Base-by-base conservation (phyloP, 352 stramenopile species). In the Globisporangium apiculatum region DNA sequence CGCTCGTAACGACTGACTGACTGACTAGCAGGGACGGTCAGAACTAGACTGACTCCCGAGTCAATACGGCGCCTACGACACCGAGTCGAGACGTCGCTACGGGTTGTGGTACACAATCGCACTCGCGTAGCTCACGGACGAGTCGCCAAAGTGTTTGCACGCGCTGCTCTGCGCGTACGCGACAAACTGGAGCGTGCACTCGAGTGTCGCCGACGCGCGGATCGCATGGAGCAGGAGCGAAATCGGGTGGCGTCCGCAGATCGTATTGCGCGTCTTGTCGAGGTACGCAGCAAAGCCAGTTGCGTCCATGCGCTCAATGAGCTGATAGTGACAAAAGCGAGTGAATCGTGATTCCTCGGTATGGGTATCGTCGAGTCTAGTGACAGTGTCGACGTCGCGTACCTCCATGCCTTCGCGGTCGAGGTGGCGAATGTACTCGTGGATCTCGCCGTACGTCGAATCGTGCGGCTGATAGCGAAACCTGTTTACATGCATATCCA, bases 201-300 rank as follows among this genome's bases (percentile, higher is more conserved):
- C 89, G 50, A 83, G 77, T 55, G 61, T 72, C 40, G 77, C 69
- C 43, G 65, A 67, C n/a, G 72, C 72, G 51, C 64, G 64, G 42
- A 90, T 79, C 37, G 67, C 81, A 57, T 92, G 71, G 46, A 92
- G 62, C 62, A 92, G 60, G 48, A 92, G 60, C 54, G 79, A 83
- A 63, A 99, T 98, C 31, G 95, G 93, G 71, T 99, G 95, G 48
- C 95, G 87, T 6, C 96, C 96, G 63, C 96, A 99, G 64, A 99
- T 99, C 7, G 96, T 99, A 73, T 99, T 99, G 49, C 75, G 81
- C 41, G 93, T 97, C 71, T 97, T 75, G 56, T 94, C 75, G 47
- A 99, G 72, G 66, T 99, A 99, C 56, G 86, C 75, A n/a, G 80
- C 77, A 72, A 99, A 99, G 7, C 91, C 95, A 6, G 76, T 69